Percentiles rank a stretch among this genome's conserved stretches.
These are phyloP conservation scores for Radiomyces spectabilis DNA, from an alignment of 192 early-diverging fungal species.

Conservation along the genomic window DNA sequence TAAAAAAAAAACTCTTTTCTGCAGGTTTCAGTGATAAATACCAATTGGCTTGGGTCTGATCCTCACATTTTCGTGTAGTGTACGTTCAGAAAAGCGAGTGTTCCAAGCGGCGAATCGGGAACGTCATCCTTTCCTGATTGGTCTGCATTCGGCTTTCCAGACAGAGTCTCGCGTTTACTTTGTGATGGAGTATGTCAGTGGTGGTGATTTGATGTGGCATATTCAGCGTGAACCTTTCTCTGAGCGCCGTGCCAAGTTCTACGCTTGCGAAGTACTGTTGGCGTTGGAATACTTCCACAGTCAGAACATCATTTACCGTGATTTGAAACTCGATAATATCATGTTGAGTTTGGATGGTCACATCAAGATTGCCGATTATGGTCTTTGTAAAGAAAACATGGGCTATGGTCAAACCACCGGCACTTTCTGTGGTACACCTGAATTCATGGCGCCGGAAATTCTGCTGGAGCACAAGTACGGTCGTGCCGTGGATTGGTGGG, in stretches of 20 bases:
- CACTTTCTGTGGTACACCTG: conserved; percentile 67
- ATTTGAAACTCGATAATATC: conserved; percentile 96
- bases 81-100: conserved; percentile 88
- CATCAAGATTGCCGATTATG: conserved; percentile 97
- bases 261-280: conserved; percentile 89
- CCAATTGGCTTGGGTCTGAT: too few species aligned
- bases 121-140: conserved; percentile 91
- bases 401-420: conserved; percentile 15
- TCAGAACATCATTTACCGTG: conserved; percentile 89
- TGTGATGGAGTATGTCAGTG: conserved; percentile 96
- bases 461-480: conserved; percentile 52
- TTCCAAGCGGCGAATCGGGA: conserved; percentile 85
- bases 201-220: conserved; percentile 98
- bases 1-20: conserved; percentile 63
- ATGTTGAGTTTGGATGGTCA: conserved; percentile 86
- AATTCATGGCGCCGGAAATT: conserved; percentile 64
- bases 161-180: conserved; percentile 92
- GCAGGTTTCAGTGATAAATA: too few species aligned
- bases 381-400: conserved; percentile 66
- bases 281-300: conserved; percentile 94
- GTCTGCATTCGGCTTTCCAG: conserved; percentile 95
- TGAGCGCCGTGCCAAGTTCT: conserved; percentile 89
- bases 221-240: conserved; percentile 89
- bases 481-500: conserved; percentile 82
- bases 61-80: conserved; percentile 25